Conservation (phyloP, 352 stramenopile genomes). For the Phytophthora fragariae region DNA sequence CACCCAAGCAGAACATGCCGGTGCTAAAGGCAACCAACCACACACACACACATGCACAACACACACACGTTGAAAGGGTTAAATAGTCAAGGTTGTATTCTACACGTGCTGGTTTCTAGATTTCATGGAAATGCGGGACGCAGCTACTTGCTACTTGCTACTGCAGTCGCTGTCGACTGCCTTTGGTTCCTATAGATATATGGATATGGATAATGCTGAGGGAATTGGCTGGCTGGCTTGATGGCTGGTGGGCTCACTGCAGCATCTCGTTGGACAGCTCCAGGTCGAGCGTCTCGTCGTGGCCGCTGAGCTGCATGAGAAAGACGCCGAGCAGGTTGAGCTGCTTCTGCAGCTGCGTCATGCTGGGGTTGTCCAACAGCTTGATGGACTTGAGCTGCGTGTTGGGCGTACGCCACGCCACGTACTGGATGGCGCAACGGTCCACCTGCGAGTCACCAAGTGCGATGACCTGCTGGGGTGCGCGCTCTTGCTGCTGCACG, state of each 20-base stretch:
- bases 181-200: slow-evolving; percentile 34
- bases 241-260: slow-evolving; percentile 40
- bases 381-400: slow-evolving; percentile 82
- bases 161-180: neutral
- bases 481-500: slow-evolving; percentile 37
- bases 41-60: neutral
- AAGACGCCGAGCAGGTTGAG: slow-evolving; percentile 66
- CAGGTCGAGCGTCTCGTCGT: slow-evolving; percentile 74
- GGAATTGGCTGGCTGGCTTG: neutral
- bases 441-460: slow-evolving; percentile 79
- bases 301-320: slow-evolving; percentile 65
- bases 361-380: slow-evolving; percentile 78
- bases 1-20: slow-evolving; percentile 2
- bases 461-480: slow-evolving; percentile 69
- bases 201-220: slow-evolving; percentile 25
- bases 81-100: slow-evolving; percentile 32
- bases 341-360: slow-evolving; percentile 80
- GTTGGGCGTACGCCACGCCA: slow-evolving; percentile 54
- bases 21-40: neutral
- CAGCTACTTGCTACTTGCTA: slow-evolving; percentile 1
- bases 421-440: slow-evolving; percentile 75
- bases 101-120: slow-evolving; percentile 30
- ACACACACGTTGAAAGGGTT: slow-evolving; percentile 4
- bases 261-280: slow-evolving; percentile 79
- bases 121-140: slow-evolving; percentile 15